Evolutionary conservation across 495 filamentous ascomycete species (phyloP), one percentile per base, ranked within the genome.

Genomic region (Daldinia concentrica): DNA sequence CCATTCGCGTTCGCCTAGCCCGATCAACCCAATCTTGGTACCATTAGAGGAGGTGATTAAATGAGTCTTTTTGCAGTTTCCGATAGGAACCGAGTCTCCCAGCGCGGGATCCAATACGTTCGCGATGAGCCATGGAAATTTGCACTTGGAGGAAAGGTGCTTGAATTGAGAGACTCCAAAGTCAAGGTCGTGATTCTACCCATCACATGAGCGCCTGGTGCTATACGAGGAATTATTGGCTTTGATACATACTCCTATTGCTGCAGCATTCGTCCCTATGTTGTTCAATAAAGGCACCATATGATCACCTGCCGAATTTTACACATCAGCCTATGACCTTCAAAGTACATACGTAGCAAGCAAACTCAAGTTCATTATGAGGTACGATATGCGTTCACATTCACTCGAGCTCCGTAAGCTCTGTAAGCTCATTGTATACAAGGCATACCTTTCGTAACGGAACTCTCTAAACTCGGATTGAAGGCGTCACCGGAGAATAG

Each of bases 401-500:
- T 41, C 50, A 50, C 24, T 32, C 43, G 12, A 37, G 6, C 12
- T 12, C 19, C 11, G 6, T 19, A 12, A 30, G 4, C 11, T 12
- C 15, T 3, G 9, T 19, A 7, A 30, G 5, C n/a, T 54, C 6
- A 19, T 57, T 55, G 34, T 17, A 12, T 55, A 27, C 15, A 12
- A 60, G 48, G 56, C 72, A 55, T 79, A 79, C 93, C 93, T 80
- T 96, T 96, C 1, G 93, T 97, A 4, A 96, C 87, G 7, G 90
- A 90, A 68, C 89, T 92, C 78, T 97, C 93, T 55, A 97, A 79
- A 67, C 90, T 93, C 0, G 94, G 94, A 77, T 97, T 97, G 80
- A 94, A 97, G 3, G 90, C 92, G 86, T 97, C 94, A 37, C 94
- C 93, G 8, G 92, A 95, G 80, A 97, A 97, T 68, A 97, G 84